Base-by-base conservation (phyloP, 169 alveolate species). In the Babesia sp. region DNA sequence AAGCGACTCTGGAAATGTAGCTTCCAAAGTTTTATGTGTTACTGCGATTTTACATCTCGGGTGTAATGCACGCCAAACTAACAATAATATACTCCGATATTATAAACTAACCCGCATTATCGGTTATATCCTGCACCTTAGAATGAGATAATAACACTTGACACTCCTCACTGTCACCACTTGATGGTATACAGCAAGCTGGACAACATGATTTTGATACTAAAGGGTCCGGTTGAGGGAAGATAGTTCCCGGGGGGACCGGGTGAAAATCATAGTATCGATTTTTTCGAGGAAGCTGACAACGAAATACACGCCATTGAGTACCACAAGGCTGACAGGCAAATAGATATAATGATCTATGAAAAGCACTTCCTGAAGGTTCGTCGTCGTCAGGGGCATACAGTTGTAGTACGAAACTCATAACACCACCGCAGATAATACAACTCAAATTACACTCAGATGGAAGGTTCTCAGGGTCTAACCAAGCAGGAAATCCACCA, bases 401-500 rank as follows among this genome's bases (percentile, higher is more conserved):
- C 9, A 90, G 28, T 53, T 90, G 94, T 31, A 87, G 59, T n/a
- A 84, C 59, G 57, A 90, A 90, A 24, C 90, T 57, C 92, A 90
- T 71, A 37, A 84, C 58, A 24, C 74, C 53, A 41, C 72, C 55
- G 55, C 94, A 90, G 8, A 57, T 45, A 18, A 46, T 53, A 54
- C 94, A 90, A 16, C 48, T 28, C 50, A 90, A 69, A 33, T 63
- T 71, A 18, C 44, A 44, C 53, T 83, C 86, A 16, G 61, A 28
- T 0, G 91, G 94, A 42, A 90, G 63, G 39, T 79, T 58, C 6
- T 72, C 71, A 5, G 91, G 85, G 28, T 86, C 90, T n/a, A 90
- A 82, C 94, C 94, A 90, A 7, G 90, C 89, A 0, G 94, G 94
- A 11, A 36, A 54, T 2, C 94, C 94, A 5, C 94, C 94, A 3